Evolutionary conservation across 192 early-diverging fungal species (phyloP).

Genomic region (Mortierella antarctica): DNA sequence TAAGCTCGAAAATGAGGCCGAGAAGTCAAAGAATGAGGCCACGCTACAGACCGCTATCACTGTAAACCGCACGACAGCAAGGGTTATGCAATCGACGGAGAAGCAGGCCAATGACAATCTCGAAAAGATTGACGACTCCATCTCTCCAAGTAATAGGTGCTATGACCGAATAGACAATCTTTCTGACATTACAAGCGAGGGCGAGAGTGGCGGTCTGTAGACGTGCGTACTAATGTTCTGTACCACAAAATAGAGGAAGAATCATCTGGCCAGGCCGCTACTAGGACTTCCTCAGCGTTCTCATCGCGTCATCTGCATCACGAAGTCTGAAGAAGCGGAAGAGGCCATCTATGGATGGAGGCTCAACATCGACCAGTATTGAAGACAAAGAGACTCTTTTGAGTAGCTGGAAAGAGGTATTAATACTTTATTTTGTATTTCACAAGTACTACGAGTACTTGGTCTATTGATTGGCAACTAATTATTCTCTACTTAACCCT

Average conservation of each 20-base stretch:
- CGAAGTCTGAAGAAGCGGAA: conserved; percentile 17
- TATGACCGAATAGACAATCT: neutral
- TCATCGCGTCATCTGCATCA: conserved; percentile 8
- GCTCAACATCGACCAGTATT: conserved; percentile 8
- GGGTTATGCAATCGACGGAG: conserved; percentile 18
- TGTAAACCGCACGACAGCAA: conserved; percentile 20
- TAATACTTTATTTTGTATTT: conserved; percentile 8
- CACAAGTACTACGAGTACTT: conserved; percentile 13
- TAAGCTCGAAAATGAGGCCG: conserved; percentile 13
- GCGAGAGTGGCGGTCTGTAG: no score
- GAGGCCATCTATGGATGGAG: conserved; percentile 1
- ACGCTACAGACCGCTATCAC: conserved; percentile 12
- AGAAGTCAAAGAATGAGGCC: conserved; percentile 9
- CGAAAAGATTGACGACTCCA: conserved; percentile 1
- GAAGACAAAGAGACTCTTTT: neutral
- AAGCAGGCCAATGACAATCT: conserved; percentile 8
- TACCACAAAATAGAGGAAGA: conserved; percentile 3
- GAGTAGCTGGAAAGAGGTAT: conserved; percentile 16
- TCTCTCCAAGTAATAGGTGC: conserved; percentile 6
- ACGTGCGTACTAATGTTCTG: neutral
- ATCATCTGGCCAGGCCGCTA: conserved; percentile 5
- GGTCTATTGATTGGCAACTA: neutral
- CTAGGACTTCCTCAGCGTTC: conserved; percentile 11
- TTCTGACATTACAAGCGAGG: conserved; percentile 1
- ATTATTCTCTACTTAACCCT: conserved; percentile 10